Evolutionary conservation across 176 grass and related monocot species (phyloP), one percentile per base, ranked within the genome.

Genomic region (Musa schizocarpa): DNA sequence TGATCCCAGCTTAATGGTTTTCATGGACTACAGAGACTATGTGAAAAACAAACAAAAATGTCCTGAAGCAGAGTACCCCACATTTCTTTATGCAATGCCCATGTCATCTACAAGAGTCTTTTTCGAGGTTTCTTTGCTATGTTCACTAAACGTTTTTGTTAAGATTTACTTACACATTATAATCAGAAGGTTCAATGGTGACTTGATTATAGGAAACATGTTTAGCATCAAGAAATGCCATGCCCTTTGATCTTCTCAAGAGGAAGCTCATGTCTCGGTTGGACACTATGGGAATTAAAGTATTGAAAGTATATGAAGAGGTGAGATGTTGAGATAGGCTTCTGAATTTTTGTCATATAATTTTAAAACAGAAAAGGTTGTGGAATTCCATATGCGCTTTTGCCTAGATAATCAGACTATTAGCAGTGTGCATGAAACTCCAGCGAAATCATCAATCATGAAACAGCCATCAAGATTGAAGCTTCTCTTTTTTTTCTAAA

Each of bases 61-160:
- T 53, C 80, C 63, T 68, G 90, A 92, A 78, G 72, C 82, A 72
- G 90, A 73, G 70, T 90, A 94, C 65, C 95, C 95, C 14, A 94
- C 95, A 13, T 99, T 99, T 79, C 90, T 99, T 27, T 99, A 99
- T 94, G 95, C 78, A 61, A 99, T 99, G 95, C 86, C 95, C n/a
- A 84, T 98, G 80, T 91, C 95, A 73, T 75, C 95, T 54, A 88
- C 95, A 57, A 81, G 91, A 79, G 80, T 94, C 76, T 99, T 99
- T 83, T 99, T 94, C 13, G 90, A 99, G 90, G 90, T 99, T 65
- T 22, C 58, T 79, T 61, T 24, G 50, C 26, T 54, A 52, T 50
- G 52, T 63, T 81, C 9, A 19, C 53, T 8, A 5, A 53, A 52
- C 63, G 14, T 74, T 75, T 61, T 26, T 86, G 16, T 26, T 29